Evolutionary conservation across 163 green algal species (phyloP).

Genomic region (Prototheca wickerhamii): DNA sequence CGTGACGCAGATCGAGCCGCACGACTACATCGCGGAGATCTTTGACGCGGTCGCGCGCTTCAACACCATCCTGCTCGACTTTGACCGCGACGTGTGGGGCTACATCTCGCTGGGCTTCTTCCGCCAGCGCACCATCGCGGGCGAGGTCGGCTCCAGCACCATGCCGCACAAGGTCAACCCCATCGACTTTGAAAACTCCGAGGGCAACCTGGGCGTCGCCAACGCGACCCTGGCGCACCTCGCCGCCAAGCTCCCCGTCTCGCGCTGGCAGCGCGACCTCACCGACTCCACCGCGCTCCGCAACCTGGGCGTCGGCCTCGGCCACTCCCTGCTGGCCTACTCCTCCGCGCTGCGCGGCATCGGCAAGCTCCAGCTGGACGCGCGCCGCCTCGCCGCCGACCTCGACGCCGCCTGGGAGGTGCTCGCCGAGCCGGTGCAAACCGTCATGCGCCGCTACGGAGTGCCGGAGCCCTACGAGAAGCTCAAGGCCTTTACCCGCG

Average conservation of each 20-base stretch:
- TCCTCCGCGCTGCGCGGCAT: constrained; percentile 61
- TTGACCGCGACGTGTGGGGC: constrained; percentile 93
- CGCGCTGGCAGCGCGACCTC: constrained; percentile 90
- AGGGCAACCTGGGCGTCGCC: constrained; percentile 97
- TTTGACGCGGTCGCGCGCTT: constrained; percentile 83
- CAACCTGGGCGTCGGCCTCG: constrained; percentile 93
- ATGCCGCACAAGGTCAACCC: constrained; percentile 99
- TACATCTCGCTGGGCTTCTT: constrained; percentile 99
- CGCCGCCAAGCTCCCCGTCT: constrained; percentile 89
- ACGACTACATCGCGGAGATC: constrained; percentile 98
- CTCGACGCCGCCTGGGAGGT: constrained; percentile 89
- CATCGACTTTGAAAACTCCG: constrained; percentile 99
- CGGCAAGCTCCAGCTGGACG: constrained; percentile 48
- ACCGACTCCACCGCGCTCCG: constrained; percentile 78
- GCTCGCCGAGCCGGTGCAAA: constrained; percentile 97
- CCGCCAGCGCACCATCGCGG: constrained; percentile 82
- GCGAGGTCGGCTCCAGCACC: constrained; percentile 89
- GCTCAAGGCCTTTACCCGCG: constrained; percentile 95
- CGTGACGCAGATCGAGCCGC: constrained; percentile 95
- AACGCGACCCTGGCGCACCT: constrained; percentile 94
- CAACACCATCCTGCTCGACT: constrained; percentile 96
- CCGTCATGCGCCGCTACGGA: constrained; percentile 81
- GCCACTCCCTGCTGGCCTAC: constrained; percentile 90
- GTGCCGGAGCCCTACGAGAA: constrained; percentile 96
- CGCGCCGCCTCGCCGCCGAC: constrained; percentile 59